Percentiles rank a stretch among this genome's conserved stretches.
Evolutionary conservation across 2,329 filamentous ascomycete genomes (phyloP).

Genomic region (Cladobotryum mycophilum): DNA sequence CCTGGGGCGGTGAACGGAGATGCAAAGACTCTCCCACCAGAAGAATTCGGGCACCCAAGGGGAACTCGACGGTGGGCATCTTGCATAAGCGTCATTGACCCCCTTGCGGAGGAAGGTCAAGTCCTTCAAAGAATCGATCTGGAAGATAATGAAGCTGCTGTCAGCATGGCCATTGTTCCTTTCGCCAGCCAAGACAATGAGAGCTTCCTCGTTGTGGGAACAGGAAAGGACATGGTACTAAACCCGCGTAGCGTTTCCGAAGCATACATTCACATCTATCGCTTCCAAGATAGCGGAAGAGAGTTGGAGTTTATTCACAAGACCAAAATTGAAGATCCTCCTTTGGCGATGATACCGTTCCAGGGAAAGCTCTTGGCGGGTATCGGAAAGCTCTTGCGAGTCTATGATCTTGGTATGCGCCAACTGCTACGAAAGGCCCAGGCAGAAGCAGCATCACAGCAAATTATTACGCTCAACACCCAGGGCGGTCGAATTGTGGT

Average conservation of each 20-base stretch:
- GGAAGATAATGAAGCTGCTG: conserved; percentile 83
- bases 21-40: conserved; percentile 61
- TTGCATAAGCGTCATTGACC: conserved; percentile 88
- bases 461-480: conserved; percentile 84
- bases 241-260: conserved; percentile 68
- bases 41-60: conserved; percentile 84
- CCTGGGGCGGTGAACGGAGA: conserved; percentile 66
- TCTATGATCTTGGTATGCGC: conserved; percentile 91
- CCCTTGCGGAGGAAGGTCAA: conserved; percentile 59
- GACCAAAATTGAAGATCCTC: conserved; percentile 83
- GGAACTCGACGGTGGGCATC: conserved; percentile 88
- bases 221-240: conserved; percentile 80
- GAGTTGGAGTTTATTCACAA: conserved; percentile 94
- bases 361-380: conserved; percentile 86
- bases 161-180: conserved; percentile 75
- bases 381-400: conserved; percentile 70
- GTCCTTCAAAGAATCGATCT: conserved; percentile 76
- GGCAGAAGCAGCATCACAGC: conserved; percentile 67
- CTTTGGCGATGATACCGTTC: conserved; percentile 85
- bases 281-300: conserved; percentile 79
- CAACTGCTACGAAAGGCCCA: conserved; percentile 90
- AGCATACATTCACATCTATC: conserved; percentile 88
- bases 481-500: conserved; percentile 89
- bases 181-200: conserved; percentile 89
- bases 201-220: conserved; percentile 87